Base-by-base conservation (phyloP, 2,329 filamentous ascomycete species). In the Bretziella fagacearum region DNA sequence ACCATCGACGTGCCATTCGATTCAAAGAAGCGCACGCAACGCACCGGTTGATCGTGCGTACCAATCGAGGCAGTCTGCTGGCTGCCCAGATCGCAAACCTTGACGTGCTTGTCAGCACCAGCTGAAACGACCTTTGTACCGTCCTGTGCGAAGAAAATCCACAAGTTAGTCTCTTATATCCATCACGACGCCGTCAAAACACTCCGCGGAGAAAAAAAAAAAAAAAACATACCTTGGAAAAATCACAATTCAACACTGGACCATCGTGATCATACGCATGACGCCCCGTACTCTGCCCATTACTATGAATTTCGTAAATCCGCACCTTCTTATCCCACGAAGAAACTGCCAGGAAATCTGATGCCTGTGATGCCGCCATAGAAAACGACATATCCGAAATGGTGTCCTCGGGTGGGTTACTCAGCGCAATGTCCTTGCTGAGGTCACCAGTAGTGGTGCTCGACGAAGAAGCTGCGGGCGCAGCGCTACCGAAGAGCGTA, bases 251-350 rank as follows among this genome's bases (percentile, higher is more conserved):
- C 52, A 98, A 66, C 2, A 93, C 87, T 2, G 87, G 85, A 37
- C 73, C 84, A 54, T 85, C 81, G 63, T 93, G 84, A 55, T 93
- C 82, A 59, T 91, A 93, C 50, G 81, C 68, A 53, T 85, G 85
- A 58, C 87, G 89, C 43, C 85, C 86, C 60, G 85, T 77, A 58
- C 82, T 89, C 59, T 82, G 74, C 36, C 86, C 85, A 54, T 77
- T 77, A 48, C 65, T 65, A 54, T 80, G 77, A 59, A 96, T 85
- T 63, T 96, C 85, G 66, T 96, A 98, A 60, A 98, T 89, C 58
- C 87, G 81, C 53, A 96, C 85, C 62, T 94, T 93, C 68, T 93
- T 93, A 65, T 98, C 91, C 91, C 91, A 98, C 56, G 85, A 94
- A 41, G 85, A 70, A 29, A 95, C 84, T 20, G 89, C 86, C 15